Conservation (phyloP, 768 basidiomycete species). For the Termitomyces sp. region DNA sequence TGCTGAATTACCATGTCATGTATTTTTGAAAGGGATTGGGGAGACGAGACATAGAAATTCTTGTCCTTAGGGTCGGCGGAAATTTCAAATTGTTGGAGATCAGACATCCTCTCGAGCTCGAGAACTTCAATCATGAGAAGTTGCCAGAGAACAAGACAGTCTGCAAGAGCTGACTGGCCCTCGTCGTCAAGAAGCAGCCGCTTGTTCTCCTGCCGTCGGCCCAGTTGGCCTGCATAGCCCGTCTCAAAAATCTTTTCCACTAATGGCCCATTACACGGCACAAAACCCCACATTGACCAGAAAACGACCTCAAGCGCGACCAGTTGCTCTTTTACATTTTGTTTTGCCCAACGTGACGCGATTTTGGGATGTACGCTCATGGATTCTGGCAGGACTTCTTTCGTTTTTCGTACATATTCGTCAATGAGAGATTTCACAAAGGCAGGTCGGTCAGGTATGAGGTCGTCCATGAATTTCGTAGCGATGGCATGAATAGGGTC, state of each 20-base stretch:
- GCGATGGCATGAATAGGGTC: constrained; percentile 54
- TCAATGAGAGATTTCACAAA: constrained; percentile 57
- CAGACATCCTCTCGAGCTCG: constrained; percentile 67
- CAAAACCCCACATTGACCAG: constrained; percentile 80
- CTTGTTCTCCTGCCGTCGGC: constrained; percentile 54
- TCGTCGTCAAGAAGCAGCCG: constrained; percentile 72
- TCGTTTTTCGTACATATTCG: constrained; percentile 54
- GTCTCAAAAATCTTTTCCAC: constrained; percentile 60
- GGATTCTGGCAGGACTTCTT: constrained; percentile 39
- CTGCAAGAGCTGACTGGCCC: constrained; percentile 56
- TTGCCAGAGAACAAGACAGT: constrained; percentile 72
- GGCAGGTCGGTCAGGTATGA: constrained; percentile 58
- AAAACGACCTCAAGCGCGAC: constrained; percentile 83
- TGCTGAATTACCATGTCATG: constrained; percentile 62
- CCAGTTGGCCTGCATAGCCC: constrained; percentile 60
- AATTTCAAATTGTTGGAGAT: constrained; percentile 44
- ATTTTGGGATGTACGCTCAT: constrained; percentile 46
- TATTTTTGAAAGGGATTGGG: constrained; percentile 55
- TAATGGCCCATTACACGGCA: constrained; percentile 55
- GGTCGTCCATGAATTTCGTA: constrained; percentile 43
- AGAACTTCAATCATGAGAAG: constrained; percentile 73
- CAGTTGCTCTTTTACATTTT: constrained; percentile 72
- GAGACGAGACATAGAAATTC: constrained; percentile 54
- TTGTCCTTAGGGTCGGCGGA: constrained; percentile 41
- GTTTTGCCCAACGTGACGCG: constrained; percentile 66